Base-by-base conservation (phyloP, 2,329 filamentous ascomycete species). In the Colletotrichum noveboracense region DNA sequence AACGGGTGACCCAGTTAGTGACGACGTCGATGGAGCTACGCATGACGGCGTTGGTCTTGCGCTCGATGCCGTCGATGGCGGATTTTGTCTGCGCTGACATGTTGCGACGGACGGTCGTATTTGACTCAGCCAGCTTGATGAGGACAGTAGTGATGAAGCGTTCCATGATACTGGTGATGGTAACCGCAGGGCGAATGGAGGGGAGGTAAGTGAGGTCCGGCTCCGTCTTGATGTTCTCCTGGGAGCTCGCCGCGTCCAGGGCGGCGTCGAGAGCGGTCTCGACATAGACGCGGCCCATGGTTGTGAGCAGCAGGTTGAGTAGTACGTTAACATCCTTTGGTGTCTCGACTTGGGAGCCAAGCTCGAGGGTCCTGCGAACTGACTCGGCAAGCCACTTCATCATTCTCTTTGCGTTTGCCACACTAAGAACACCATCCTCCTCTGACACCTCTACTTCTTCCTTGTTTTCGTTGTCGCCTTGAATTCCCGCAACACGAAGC, bases 371-470 rank as follows among this genome's bases (percentile, higher is more conserved):
- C 77, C 97, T 91, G 52, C 97, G 94, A 28, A 99, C 96, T 77
- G 95, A 96, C 87, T 99, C 97, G 4, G 97, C 97, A 55, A 99
- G 88, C 97, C 97, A 99, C 82, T 95, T 97, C 76, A 99, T 90
- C 96, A 99, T 99, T 73, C 97, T 92, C 86, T 98, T 98, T n/a
- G 96, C 95, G 83, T 94, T 96, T n/a, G 92, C 89, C 6, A 97
- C 88, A 79, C 93, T 96, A 30, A 98, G 87, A 72, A 92, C 89
- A 38, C 97, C 97, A 81, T 99, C 96, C 81, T 96, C 93, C 75
- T 98, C 97, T 0, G 94, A 93, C 36, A 98, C 94, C 82, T 98
- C 96, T 74, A 98, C 95, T 68, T 98, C 96, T 79, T 94, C 94
- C 83, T 95, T 94, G 80, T 94, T 93, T 71, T 92, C 92, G 78